Percentiles rank a stretch among this genome's conserved stretches.
Conservation (phyloP, 2,329 filamentous ascomycete species). For the Bertia moriformis region DNA sequence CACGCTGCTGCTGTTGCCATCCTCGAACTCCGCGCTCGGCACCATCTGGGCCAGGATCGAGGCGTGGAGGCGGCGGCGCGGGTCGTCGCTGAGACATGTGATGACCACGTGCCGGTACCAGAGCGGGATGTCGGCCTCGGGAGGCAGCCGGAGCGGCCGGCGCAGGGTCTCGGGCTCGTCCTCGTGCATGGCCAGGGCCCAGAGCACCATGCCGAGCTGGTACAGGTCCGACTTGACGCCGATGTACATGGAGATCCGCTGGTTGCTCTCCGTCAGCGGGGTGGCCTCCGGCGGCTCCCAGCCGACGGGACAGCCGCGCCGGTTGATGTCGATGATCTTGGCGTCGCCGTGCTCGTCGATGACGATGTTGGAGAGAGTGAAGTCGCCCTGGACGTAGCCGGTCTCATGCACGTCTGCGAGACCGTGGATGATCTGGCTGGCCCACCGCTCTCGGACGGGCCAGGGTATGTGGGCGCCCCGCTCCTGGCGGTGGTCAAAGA, state of each 20-base stretch:
- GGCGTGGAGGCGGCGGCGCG: constrained; percentile 60
- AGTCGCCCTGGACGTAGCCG: constrained; percentile 93
- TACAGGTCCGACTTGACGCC: constrained; percentile 94
- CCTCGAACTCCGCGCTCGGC: too few relatives aligned
- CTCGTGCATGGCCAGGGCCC: constrained; percentile 73
- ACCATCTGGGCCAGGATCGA: constrained; percentile 58
- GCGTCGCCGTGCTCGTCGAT: constrained; percentile 73
- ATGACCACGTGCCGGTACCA: constrained; percentile 69
- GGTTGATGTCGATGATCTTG: constrained; percentile 97
- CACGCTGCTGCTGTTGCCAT: constrained; percentile 5
- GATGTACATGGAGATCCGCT: constrained; percentile 91
- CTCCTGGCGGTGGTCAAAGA: constrained; percentile 62
- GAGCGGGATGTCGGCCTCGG: constrained; percentile 51
- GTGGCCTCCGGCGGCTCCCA: constrained; percentile 94
- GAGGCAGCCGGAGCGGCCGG: constrained; percentile 48
- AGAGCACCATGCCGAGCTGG: constrained; percentile 92
- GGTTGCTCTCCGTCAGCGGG: constrained; percentile 70
- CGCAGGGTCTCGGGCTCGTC: constrained; percentile 77
- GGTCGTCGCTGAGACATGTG: constrained; percentile 62
- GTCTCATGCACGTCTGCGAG: constrained; percentile 87
- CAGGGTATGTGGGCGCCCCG: constrained; percentile 45
- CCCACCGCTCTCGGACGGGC: constrained; percentile 70
- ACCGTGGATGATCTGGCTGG: constrained; percentile 76
- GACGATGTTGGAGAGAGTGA: constrained; percentile 93
- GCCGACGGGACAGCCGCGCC: constrained; percentile 87